Conservation (phyloP, 352 stramenopile genomes). For the Globisporangium paddicum region DNA sequence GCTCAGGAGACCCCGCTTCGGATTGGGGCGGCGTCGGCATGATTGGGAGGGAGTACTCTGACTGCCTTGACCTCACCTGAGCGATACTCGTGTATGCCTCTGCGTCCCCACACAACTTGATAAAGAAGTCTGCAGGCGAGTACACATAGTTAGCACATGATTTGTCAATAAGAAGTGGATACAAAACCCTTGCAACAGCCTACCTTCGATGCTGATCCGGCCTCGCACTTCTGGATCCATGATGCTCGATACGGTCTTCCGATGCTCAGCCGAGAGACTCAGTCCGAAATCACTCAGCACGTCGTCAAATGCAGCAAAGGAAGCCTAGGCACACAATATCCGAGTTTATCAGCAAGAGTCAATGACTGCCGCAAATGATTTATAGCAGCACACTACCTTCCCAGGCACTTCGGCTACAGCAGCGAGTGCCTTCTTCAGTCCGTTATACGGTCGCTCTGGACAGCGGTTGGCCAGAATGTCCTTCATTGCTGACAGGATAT, state of each 20-base stretch:
- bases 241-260: constrained; percentile 36
- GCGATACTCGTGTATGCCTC: constrained; percentile 41
- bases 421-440: constrained; percentile 74
- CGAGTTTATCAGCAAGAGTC: neutral
- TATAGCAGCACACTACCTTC: constrained; percentile 31
- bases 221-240: constrained; percentile 50
- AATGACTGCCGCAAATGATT: neutral
- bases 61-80: constrained; percentile 9
- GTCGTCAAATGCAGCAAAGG: constrained; percentile 64
- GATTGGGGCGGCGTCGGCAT: constrained; percentile 1
- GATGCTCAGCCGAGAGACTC: constrained; percentile 29
- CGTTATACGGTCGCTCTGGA: constrained; percentile 63
- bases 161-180: too few species aligned
- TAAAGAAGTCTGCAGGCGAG: constrained; percentile 57
- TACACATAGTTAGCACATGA: neutral
- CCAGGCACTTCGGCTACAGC: constrained; percentile 59
- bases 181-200: too few species aligned
- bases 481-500: constrained; percentile 67
- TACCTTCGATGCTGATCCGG: constrained; percentile 71
- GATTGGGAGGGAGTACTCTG: neutral
- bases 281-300: constrained; percentile 69
- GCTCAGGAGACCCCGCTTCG: constrained; percentile 5
- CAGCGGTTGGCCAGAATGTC: constrained; percentile 55
- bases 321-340: constrained; percentile 26
- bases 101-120: constrained; percentile 61